Evolutionary conservation across 805 yeast species (phyloP).

Genomic region (Pichia californica): DNA sequence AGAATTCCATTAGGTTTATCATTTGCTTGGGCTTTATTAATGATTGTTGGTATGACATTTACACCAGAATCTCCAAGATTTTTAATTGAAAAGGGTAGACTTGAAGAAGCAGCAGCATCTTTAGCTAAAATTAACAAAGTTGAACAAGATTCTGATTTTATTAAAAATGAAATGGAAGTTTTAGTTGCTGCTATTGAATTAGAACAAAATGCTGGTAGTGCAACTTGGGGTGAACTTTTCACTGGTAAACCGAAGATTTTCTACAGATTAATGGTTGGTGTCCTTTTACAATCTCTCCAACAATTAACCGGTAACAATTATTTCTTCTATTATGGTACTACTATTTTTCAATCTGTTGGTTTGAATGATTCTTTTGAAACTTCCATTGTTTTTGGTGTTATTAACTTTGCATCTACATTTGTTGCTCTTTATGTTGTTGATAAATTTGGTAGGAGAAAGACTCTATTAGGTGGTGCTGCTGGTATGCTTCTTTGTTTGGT

Average conservation of each 20-base stretch:
- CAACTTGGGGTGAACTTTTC: conserved; percentile 57
- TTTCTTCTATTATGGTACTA: conserved; percentile 60
- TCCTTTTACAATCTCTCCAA: conserved; percentile 53
- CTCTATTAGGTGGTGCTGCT: conserved; percentile 43
- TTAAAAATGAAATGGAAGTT: conserved; percentile 45
- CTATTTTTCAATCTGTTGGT: conserved; percentile 56
- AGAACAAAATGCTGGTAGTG: conserved; percentile 57
- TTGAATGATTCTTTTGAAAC: conserved; percentile 49
- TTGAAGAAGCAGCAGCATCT: conserved; percentile 49
- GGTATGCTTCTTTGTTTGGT: conserved; percentile 52
- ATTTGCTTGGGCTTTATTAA: conserved; percentile 46
- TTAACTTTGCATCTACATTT: conserved; percentile 51
- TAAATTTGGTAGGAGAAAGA: conserved; percentile 46
- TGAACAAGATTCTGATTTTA: conserved; percentile 45
- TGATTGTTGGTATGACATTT: conserved; percentile 44
- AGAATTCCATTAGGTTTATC: conserved; percentile 53
- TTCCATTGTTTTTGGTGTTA: conserved; percentile 52
- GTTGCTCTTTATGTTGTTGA: conserved; percentile 48
- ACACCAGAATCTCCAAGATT: conserved; percentile 71
- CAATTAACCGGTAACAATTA: conserved; percentile 61
- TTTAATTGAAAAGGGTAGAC: conserved; percentile 43
- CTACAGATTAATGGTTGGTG: conserved; percentile 50
- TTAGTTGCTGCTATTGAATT: conserved; percentile 57
- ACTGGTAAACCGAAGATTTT: conserved; percentile 59
- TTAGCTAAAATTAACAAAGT: conserved; percentile 55